phyloP scores from a whole-genome alignment of 2,329 filamentous ascomycete genomes.

The Neonectria sp. region DNA sequence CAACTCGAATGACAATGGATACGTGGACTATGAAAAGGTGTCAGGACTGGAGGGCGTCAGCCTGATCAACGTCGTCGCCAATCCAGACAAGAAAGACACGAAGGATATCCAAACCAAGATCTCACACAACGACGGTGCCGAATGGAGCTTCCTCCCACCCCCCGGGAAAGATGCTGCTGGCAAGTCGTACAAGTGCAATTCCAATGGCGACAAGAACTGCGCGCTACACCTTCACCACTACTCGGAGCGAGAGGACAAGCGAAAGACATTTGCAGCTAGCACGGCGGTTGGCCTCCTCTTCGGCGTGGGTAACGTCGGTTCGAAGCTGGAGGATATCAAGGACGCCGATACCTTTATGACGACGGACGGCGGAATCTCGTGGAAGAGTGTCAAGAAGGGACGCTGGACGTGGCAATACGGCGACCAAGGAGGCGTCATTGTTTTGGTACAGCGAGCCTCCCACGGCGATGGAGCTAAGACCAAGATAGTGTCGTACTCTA shows the following conservation, averaged over 20 bases:
- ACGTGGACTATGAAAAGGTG: constrained; percentile 97
- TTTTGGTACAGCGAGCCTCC: constrained; percentile 82
- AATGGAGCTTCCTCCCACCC: constrained; percentile 85
- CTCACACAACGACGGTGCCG: constrained; percentile 94
- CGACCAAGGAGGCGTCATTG: constrained; percentile 93
- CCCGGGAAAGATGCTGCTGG: constrained; percentile 79
- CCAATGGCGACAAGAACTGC: constrained; percentile 76
- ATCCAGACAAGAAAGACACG: constrained; percentile 80
- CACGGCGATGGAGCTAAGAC: constrained; percentile 79
- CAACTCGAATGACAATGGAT: constrained; percentile 83
- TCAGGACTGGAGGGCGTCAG: constrained; percentile 91
- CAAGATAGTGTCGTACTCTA: constrained; percentile 80
- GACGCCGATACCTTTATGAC: constrained; percentile 94
- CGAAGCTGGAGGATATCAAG: constrained; percentile 73
- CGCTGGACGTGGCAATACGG: constrained; percentile 95
- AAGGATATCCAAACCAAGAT: constrained; percentile 94
- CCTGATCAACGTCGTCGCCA: constrained; percentile 88
- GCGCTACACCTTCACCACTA: constrained; percentile 95
- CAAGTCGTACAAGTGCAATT: constrained; percentile 78
- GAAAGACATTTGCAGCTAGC: constrained; percentile 89
- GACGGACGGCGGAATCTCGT: constrained; percentile 89
- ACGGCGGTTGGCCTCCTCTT: constrained; percentile 94
- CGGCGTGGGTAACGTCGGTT: constrained; percentile 91
- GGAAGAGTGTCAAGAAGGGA: constrained; percentile 89
- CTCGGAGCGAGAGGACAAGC: constrained; percentile 87